Evolutionary conservation across 768 basidiomycete species (phyloP).

Genomic region (Termitomyces titanicus): DNA sequence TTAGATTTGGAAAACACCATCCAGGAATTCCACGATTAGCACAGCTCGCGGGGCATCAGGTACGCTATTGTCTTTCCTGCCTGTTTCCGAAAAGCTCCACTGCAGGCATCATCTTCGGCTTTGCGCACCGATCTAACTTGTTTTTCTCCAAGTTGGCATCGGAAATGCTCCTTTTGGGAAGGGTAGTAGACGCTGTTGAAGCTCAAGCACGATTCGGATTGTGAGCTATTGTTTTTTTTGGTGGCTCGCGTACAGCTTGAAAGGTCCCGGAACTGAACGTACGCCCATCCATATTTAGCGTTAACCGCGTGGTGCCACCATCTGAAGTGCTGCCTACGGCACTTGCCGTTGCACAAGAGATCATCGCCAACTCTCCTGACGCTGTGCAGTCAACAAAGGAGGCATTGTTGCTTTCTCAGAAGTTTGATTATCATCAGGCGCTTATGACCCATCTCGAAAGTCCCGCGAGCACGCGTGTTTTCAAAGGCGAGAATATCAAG

Average conservation of each 20-base stretch:
- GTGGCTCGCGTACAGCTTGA: too few relatives aligned
- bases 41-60: conserved; percentile 72
- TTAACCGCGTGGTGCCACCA: conserved; percentile 65
- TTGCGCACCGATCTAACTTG: neutral
- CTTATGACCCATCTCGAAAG: conserved; percentile 43
- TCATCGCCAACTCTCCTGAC: conserved; percentile 71
- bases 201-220: conserved; percentile 72
- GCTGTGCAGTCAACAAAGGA: conserved; percentile 74
- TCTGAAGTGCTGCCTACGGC: conserved; percentile 57
- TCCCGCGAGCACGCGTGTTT: conserved; percentile 48
- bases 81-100: neutral
- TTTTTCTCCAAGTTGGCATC: conserved; percentile 52
- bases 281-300: too few relatives aligned
- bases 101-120: neutral
- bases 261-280: too few relatives aligned
- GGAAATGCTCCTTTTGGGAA: conserved; percentile 73
- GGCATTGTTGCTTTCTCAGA: conserved; percentile 56
- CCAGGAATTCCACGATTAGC: conserved; percentile 68
- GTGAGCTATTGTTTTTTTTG: conserved; percentile 46
- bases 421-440: conserved; percentile 48
- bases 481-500: conserved; percentile 67
- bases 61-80: conserved; percentile 24
- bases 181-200: conserved; percentile 60
- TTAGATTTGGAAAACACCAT: conserved; percentile 5
- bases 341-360: conserved; percentile 54